phyloP scores from a whole-genome alignment of 208 protist species.

The Trypanosoma rangeli region DNA sequence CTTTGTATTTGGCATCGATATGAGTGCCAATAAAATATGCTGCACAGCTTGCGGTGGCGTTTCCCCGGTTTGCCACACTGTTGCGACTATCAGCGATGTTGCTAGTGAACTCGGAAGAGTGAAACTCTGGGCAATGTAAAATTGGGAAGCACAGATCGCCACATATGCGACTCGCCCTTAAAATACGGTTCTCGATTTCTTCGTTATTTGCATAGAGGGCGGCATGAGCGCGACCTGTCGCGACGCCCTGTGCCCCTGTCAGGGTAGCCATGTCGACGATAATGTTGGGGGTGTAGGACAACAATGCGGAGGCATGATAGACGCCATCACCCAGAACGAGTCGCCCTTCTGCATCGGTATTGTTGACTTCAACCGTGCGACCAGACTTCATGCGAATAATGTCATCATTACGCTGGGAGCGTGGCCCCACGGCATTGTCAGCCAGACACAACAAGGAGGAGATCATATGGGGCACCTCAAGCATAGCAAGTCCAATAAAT shows the following conservation, averaged over 20 bases:
- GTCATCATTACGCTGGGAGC: constrained; percentile 84
- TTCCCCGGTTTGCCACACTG: constrained; percentile 59
- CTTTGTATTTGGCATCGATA: constrained; percentile 56
- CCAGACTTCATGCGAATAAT: constrained; percentile 89
- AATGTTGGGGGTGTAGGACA: constrained; percentile 71
- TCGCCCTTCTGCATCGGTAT: constrained; percentile 93
- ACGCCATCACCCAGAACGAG: constrained; percentile 91
- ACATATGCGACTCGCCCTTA: constrained; percentile 43
- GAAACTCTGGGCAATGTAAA: constrained; percentile 88
- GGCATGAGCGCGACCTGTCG: constrained; percentile 78
- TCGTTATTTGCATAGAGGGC: constrained; percentile 82
- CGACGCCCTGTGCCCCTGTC: constrained; percentile 88
- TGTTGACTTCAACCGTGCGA: constrained; percentile 91
- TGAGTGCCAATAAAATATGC: constrained; percentile 81
- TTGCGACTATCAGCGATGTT: constrained; percentile 75
- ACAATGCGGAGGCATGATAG: constrained; percentile 79
- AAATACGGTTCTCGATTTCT: constrained; percentile 52
- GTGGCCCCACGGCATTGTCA: constrained; percentile 86
- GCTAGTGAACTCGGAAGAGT: constrained; percentile 69
- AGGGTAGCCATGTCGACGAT: constrained; percentile 93
- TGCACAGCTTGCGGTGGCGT: constrained; percentile 81
- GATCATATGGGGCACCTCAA: constrained; percentile 41
- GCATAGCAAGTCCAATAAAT: constrained; percentile 60
- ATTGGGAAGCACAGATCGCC: constrained; percentile 89
- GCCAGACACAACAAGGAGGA: constrained; percentile 81